phyloP scores from a whole-genome alignment of 805 yeast species.

The Kazachstania taianensis region DNA sequence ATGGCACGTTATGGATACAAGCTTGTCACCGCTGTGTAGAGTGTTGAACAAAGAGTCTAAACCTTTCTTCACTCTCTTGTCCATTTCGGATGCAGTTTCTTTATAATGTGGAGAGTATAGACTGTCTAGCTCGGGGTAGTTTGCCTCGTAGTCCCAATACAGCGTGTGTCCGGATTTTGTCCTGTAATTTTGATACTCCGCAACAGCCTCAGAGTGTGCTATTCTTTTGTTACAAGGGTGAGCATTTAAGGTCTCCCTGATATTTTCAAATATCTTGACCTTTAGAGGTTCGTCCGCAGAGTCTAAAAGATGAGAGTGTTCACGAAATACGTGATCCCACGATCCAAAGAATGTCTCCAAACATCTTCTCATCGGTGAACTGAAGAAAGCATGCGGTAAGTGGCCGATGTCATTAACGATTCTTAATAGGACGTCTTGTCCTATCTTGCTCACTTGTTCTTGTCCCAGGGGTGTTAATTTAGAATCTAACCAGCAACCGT shows the following conservation, averaged over 20 bases:
- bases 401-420: constrained; percentile 30
- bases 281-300: constrained; percentile 13
- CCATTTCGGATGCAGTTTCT: constrained; percentile 42
- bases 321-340: constrained; percentile 37
- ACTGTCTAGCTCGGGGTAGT: constrained; percentile 41
- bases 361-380: constrained; percentile 57
- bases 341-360: constrained; percentile 46
- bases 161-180: constrained; percentile 28
- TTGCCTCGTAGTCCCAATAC: constrained; percentile 35
- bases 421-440: constrained; percentile 14
- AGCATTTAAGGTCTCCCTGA: constrained; percentile 52
- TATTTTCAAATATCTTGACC: constrained; percentile 30
- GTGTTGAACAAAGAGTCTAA: constrained; percentile 36
- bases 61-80: constrained; percentile 29
- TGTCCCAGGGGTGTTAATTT: constrained; percentile 45
- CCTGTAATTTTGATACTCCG: constrained; percentile 15
- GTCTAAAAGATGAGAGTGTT: neutral
- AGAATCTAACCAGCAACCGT: constrained; percentile 42
- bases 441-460: constrained; percentile 43
- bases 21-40: constrained; percentile 16
- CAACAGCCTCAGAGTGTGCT: constrained; percentile 11
- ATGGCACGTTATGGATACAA: constrained; percentile 48
- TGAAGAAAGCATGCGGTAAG: constrained; percentile 46
- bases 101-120: constrained; percentile 36
- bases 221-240: constrained; percentile 52